Base-by-base conservation (phyloP, 306 rosid genomes). In the Casuarina equisetifolia region DNA sequence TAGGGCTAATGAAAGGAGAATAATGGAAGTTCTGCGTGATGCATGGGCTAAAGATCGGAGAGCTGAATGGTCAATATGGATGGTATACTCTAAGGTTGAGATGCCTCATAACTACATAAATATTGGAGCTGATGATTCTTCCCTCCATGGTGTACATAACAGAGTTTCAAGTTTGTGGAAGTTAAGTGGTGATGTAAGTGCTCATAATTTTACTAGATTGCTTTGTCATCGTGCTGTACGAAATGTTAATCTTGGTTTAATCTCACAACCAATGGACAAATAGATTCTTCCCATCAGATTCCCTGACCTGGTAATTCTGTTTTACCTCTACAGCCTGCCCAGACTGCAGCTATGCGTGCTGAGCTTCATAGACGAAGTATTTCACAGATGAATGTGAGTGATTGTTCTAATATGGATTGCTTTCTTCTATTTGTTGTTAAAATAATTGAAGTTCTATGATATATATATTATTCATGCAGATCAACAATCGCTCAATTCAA, bases 31-130 rank as follows among this genome's bases (percentile, higher is more conserved):
- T 85, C 81, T 94, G 85, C 82, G 75, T 62, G 92, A 92, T 75
- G 77, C 77, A 12, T 94, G 97, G 97, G 81, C 89, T 53, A 89
- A 74, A 88, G 94, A 94, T 72, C 87, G 98, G 71, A 88, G 87
- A 86, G 86, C 93, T 62, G 98, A 94, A 55, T 94, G 97, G 97
- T 92, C 98, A 68, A 94, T 92, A 85, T 94, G 98, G 98, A 92
- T 92, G 97, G 88, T 94, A 46, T 84, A 92, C 82, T 88, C 98
- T 46, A 92, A 88, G 84, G 95, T 87, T 79, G 98, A 94, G 85
- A 92, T 94, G 98, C 98, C 98, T 71, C 95, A 92, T 83, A 91
- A 92, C 75, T 87, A 85, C 77, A 80, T 90, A 77, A 92, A 81
- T 78, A 82, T 87, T 78, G 85, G 84, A 63, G 74, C 43, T 71